Conservation (phyloP, 257 asterid genomes). For the Echium plantagineum region DNA sequence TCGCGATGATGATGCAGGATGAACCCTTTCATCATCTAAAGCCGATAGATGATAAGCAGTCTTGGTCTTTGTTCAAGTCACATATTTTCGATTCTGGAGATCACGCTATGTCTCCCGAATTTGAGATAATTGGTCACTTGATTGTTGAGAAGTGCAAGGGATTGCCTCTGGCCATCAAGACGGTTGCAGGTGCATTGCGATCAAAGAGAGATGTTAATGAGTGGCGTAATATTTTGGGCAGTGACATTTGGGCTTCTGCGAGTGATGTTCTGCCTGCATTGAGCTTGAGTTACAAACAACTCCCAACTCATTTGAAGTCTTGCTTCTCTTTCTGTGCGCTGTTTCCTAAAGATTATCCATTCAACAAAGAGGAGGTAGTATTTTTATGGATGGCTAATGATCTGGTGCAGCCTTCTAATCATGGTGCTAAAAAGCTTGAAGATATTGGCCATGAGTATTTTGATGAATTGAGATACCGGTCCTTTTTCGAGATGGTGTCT, state of each 20-base stretch:
- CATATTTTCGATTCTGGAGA: slow-evolving; percentile 2
- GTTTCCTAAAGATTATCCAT: slow-evolving; percentile 8
- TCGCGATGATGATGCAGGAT: slow-evolving; percentile 32
- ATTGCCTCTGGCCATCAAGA: slow-evolving; percentile 12
- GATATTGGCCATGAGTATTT: neutral
- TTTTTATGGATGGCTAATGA: slow-evolving; percentile 9
- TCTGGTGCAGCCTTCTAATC: slow-evolving; percentile 1
- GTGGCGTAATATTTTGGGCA: slow-evolving; percentile 1
- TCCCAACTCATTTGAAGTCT: slow-evolving; percentile 7
- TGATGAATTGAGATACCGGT: neutral
- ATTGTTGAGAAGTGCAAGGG: slow-evolving; percentile 5
- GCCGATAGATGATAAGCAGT: neutral
- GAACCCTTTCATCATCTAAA: neutral
- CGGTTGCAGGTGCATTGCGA: slow-evolving; percentile 6
- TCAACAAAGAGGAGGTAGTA: neutral
- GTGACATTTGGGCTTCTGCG: neutral
- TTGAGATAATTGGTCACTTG: neutral
- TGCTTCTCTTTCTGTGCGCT: slow-evolving; percentile 6
- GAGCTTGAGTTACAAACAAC: slow-evolving; percentile 9
- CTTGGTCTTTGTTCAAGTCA: slow-evolving; percentile 6
- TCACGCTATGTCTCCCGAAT: neutral
- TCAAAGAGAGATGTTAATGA: neutral
- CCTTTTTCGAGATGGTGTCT: neutral
- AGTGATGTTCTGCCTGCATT: neutral
- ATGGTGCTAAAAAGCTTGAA: neutral